Conservation (phyloP, 2,329 filamentous ascomycete species). For the Thermomyces lanuginosus region DNA sequence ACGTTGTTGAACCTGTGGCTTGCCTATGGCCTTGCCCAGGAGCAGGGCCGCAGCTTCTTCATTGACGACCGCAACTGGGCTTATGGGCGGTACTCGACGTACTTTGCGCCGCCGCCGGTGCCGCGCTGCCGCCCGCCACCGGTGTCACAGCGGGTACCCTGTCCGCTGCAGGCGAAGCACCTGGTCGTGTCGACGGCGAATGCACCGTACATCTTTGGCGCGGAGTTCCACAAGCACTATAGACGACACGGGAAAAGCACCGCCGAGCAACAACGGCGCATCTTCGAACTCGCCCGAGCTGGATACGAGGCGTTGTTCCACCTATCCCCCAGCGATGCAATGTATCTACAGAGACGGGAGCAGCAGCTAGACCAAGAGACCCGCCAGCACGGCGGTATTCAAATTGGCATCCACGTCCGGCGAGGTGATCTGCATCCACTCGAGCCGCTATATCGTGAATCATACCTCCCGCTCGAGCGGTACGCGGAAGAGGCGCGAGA, state of each 20-base stretch:
- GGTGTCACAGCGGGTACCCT: conserved; percentile 61
- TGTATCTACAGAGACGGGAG: conserved; percentile 47
- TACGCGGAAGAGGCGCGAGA: conserved; percentile 50
- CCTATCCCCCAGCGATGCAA: conserved; percentile 48
- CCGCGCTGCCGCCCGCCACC: conserved; percentile 55
- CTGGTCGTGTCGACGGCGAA: conserved; percentile 58
- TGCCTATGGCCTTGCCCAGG: conserved; percentile 61
- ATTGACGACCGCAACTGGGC: conserved; percentile 72
- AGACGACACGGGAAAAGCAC: conserved; percentile 34
- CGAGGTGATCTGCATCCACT: conserved; percentile 63
- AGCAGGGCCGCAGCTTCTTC: conserved; percentile 63
- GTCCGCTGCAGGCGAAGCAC: conserved; percentile 59
- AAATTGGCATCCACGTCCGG: conserved; percentile 62
- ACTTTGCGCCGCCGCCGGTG: conserved; percentile 51
- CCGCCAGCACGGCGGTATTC: conserved; percentile 32
- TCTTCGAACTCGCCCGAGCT: conserved; percentile 50
- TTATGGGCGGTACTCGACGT: conserved; percentile 57
- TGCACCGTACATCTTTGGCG: conserved; percentile 46
- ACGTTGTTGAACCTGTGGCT: conserved; percentile 69
- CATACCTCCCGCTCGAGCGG: conserved; percentile 58
- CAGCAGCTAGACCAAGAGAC: conserved; percentile 36
- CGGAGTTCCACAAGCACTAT: conserved; percentile 38
- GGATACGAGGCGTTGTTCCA: conserved; percentile 62
- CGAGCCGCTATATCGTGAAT: conserved; percentile 59
- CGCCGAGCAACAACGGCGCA: conserved; percentile 38